These are phyloP conservation scores for Dioszegia hungarica DNA, from an alignment of 768 basidiomycete genomes.

Conservation along the genomic window DNA sequence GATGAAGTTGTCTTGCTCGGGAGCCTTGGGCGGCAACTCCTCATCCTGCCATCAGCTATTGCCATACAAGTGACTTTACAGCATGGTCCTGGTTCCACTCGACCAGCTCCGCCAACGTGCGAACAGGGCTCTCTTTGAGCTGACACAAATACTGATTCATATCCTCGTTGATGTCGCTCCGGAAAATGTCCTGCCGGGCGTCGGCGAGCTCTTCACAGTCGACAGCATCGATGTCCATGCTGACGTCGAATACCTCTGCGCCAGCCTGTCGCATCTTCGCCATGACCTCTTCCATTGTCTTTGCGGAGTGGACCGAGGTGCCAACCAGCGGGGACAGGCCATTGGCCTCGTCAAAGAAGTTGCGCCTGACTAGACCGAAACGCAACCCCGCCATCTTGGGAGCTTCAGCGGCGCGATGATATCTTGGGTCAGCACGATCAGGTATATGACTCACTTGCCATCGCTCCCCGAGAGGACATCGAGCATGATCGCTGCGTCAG, in stretches of 20 bases:
- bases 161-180: not conserved
- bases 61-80: not conserved
- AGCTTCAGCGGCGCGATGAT: not conserved
- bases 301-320: too few species aligned
- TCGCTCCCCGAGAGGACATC: not conserved
- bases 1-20: not conserved
- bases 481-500: not conserved
- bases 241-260: not conserved
- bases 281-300: not conserved
- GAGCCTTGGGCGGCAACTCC: not conserved
- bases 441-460: not conserved
- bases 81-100: not conserved
- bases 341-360: not conserved
- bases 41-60: not conserved
- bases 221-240: not conserved
- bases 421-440: not conserved
- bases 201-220: not conserved
- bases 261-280: not conserved
- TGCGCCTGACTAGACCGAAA: not conserved
- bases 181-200: not conserved
- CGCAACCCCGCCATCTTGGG: not conserved
- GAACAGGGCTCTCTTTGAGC: not conserved
- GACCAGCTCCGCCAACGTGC: not conserved
- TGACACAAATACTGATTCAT: not conserved
- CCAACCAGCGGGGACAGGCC: too few species aligned